These are phyloP conservation scores for Roridomyces roridus DNA, from an alignment of 768 basidiomycete species.

Conservation along the genomic window DNA sequence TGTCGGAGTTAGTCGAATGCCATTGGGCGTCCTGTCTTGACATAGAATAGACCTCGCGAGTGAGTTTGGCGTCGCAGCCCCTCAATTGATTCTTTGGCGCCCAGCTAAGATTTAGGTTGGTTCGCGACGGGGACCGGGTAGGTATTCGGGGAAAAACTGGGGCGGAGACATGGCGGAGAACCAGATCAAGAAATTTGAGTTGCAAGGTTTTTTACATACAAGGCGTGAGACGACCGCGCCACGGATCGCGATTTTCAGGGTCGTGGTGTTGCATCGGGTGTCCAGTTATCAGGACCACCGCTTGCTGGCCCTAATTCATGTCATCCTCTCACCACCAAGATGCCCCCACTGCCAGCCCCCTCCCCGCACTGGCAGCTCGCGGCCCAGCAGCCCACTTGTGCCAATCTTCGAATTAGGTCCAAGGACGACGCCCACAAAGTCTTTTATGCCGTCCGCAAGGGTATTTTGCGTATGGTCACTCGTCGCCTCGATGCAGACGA, in stretches of 20 bases:
- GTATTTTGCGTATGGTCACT: conserved; percentile 73
- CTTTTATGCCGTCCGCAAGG: conserved; percentile 72
- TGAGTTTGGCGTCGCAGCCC: too few species aligned
- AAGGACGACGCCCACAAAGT: conserved; percentile 82
- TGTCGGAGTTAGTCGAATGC: too few species aligned
- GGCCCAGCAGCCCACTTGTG: conserved; percentile 75
- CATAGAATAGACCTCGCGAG: too few species aligned
- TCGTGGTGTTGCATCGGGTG: conserved; percentile 19
- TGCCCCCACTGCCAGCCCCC: conserved; percentile 1
- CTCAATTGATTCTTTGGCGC: too few species aligned
- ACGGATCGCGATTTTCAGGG: conserved; percentile 27
- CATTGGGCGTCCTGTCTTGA: too few species aligned
- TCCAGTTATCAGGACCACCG: conserved; percentile 16
- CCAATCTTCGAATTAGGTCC: conserved; percentile 75
- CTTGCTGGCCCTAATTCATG: conserved; percentile 21
- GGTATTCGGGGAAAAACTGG: neutral
- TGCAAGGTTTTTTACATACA: conserved; percentile 10
- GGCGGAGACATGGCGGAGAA: too few species aligned
- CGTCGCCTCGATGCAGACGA: conserved; percentile 82
- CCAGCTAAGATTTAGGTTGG: too few species aligned
- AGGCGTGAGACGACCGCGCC: conserved; percentile 19
- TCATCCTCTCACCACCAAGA: conserved; percentile 5
- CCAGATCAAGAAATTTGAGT: conserved; percentile 21
- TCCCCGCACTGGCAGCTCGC: conserved; percentile 7
- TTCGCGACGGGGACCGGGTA: neutral